Base-by-base conservation (phyloP, 495 filamentous ascomycete species). In the Penicillium cosmopolitanum region DNA sequence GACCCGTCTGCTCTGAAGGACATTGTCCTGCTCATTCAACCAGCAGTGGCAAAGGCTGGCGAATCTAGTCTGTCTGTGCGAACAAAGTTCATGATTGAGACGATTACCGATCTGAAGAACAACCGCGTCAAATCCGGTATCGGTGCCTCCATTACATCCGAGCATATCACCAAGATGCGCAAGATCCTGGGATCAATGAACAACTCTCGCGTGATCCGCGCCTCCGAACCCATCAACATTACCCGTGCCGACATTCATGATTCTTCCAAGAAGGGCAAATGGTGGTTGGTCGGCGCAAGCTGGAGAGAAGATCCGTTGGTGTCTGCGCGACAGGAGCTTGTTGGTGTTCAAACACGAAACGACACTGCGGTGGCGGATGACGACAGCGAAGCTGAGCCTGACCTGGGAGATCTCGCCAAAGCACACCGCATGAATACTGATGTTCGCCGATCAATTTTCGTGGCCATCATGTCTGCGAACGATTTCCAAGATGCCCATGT, bases 1-100 rank as follows among this genome's bases (percentile, higher is more conserved):
- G 94, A 98, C 65, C 91, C 94, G 0, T 86, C 89, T 21, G 82
- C 94, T n/a, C 73, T 98, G 38, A 96, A 96, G 73, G 91, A 96
- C 59, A 96, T 98, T 55, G 89, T 97, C 10, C 66, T 89, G 18
- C 80, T 90, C 54, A 85, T 97, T 55, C 90, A 92, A 63, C 85
- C 85, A 11, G 83, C 87, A 9, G 82, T 92, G 12, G 74, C 84
- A 7, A 85, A 83, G 51, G 77, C 79, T 34, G 89, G 88, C 34
- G 87, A 90, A 68, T 77, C 79, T 16, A 87, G 82, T 46, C 78
- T 97, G 16, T 94, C 92, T 13, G 89, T 96, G 11, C 87, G 95
- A 50, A 97, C 93, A 1, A 96, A 89, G 61, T 98, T 97, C 75
- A 98, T 98, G 96, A 93, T 98, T 50, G 95, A 98, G 61, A 93